A percentile compares a stretch with the other conserved stretches of the same genome.
Evolutionary conservation across 2,329 filamentous ascomycete species (phyloP).

Genomic region (Epichloe hybrida): DNA sequence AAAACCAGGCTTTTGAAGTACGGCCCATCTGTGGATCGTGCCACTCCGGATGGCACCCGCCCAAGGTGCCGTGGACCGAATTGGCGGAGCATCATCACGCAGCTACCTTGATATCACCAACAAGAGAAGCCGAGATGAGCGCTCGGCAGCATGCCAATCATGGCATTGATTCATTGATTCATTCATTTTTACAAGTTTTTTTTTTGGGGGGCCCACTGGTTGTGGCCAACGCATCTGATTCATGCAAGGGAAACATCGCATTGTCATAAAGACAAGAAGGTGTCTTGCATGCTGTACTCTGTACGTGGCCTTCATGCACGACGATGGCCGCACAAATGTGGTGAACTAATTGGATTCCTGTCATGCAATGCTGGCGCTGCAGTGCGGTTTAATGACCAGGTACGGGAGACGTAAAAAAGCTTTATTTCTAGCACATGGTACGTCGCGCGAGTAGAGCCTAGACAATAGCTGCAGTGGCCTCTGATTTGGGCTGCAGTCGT

Average conservation of each 20-base stretch:
- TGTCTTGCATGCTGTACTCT: not conserved
- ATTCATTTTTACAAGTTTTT: no score
- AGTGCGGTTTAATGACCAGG: not conserved
- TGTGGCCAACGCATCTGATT: no score
- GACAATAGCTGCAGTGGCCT: not conserved
- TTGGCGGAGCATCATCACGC: not conserved
- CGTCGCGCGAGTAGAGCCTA: not conserved
- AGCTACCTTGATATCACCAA: not conserved
- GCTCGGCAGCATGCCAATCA: not conserved
- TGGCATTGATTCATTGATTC: not conserved
- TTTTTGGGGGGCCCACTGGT: no score
- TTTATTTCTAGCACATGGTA: not conserved
- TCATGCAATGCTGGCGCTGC: not conserved
- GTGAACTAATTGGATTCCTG: not conserved
- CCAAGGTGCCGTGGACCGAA: not conserved
- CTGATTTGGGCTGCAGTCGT: not conserved
- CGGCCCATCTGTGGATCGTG: constrained; percentile 1
- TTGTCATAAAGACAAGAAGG: not conserved
- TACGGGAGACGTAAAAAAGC: not conserved
- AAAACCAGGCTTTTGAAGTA: not conserved
- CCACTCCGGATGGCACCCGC: constrained; percentile 2
- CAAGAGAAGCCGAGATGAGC: not conserved
- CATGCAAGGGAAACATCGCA: no score
- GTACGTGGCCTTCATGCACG: not conserved
- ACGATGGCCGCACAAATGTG: not conserved